Evolutionary conservation across 179 eudicot genomes (phyloP), one percentile per base, ranked within the genome.

Genomic region (Spergularia azorica): DNA sequence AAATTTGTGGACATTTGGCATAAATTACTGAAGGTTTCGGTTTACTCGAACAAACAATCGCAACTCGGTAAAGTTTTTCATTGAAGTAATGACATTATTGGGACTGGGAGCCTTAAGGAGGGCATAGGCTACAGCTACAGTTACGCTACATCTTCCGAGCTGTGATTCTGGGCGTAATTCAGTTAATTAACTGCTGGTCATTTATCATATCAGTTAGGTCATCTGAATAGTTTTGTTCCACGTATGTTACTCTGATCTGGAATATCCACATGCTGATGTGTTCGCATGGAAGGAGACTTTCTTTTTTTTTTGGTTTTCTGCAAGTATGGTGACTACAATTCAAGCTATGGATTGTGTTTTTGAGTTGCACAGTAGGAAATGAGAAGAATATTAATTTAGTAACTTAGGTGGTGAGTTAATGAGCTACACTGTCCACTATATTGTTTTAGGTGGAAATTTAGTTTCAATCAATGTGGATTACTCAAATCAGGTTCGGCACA

Each of bases 141-240:
- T n/a, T 32, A 17, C 14, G n/a, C 54, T 38, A 15, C 65, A 58
- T 72, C 12, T 48, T 7, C 38, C 17, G 65, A 43, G 41, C 51
- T 14, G 52, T 58, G 56, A 39, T 39, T 57, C 36, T 72, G 75
- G 7, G n/a, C 55, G 11, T 13, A 12, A 17, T 46, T 72, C 65
- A 36, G 26, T 63, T 18, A 59, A 72, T 14, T 20, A n/a, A 52
- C n/a, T 41, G 3, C 70, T 39, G 52, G 21, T 65, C 70, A 60
- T 4, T 65, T 65, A 21, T 39, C 48, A 15, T 51, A 65, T 39
- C 48, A 32, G 39, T 39, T 64, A 14, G 16, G 17, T 64, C 18
- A 64, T 39, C 38, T 36, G 68, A 43, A 64, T 14, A 38, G 13
- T 65, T 17, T 65, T 9, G 50, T 65, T 65, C 70, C 70, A 65